phyloP scores from a whole-genome alignment of 2,329 filamentous ascomycete genomes.

The Scytalidium sp. region DNA sequence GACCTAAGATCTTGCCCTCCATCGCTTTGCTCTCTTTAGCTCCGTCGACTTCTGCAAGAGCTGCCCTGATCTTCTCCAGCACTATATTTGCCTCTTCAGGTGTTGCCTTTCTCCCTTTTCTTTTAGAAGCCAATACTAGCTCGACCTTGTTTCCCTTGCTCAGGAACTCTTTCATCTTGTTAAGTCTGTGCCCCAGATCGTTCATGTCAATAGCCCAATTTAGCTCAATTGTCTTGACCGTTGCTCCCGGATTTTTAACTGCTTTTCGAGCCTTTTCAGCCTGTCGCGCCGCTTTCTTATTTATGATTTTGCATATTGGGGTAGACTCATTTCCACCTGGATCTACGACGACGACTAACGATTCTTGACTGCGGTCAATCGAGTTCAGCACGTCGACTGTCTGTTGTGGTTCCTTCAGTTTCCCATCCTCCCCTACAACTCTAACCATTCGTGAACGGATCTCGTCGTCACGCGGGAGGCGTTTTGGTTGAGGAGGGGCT shows the following conservation, averaged over 20 bases:
- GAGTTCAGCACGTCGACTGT: slow-evolving; percentile 35
- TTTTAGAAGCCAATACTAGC: slow-evolving; percentile 67
- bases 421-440: slow-evolving; percentile 34
- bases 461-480: slow-evolving; percentile 42
- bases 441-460: slow-evolving; percentile 42
- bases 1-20: slow-evolving; percentile 42
- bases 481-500: slow-evolving; percentile 12
- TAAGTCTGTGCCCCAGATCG: slow-evolving; percentile 71
- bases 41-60: slow-evolving; percentile 27
- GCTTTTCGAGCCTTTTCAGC: slow-evolving; percentile 40
- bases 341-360: slow-evolving; percentile 48
- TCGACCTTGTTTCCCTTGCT: slow-evolving; percentile 73
- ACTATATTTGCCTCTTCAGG: slow-evolving; percentile 59
- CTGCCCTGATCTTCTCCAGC: slow-evolving; percentile 45
- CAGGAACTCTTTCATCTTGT: slow-evolving; percentile 66
- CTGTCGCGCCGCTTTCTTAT: slow-evolving; percentile 50
- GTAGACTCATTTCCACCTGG: slow-evolving; percentile 26
- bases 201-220: slow-evolving; percentile 81
- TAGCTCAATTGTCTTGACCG: slow-evolving; percentile 76
- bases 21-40: slow-evolving; percentile 42
- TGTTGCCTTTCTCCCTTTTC: slow-evolving; percentile 56
- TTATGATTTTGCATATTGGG: slow-evolving; percentile 70
- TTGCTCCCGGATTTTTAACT: slow-evolving; percentile 37
- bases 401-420: slow-evolving; percentile 29
- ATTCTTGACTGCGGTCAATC: slow-evolving; percentile 46